Percentiles rank a stretch among this genome's conserved stretches.
Evolutionary conservation across 371 early-diverging fungal genomes (phyloP).

Genomic region (Mucor plumbeus): DNA sequence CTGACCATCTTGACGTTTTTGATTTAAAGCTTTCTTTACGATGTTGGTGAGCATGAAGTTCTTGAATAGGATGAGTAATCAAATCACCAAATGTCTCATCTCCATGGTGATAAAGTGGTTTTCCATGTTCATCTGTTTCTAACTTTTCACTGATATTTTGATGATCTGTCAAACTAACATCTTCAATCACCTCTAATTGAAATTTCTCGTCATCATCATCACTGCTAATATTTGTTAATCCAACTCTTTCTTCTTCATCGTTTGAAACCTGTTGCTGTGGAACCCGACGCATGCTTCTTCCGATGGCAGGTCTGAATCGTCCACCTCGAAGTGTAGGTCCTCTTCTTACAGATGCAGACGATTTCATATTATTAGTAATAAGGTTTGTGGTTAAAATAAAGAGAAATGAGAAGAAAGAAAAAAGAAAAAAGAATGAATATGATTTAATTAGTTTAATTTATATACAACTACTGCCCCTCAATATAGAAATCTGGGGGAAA

Average conservation of each 20-base stretch:
- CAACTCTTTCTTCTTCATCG: constrained; percentile 44
- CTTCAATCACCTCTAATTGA: constrained; percentile 14
- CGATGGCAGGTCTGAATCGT: constrained; percentile 38
- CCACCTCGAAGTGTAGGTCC: constrained; percentile 47
- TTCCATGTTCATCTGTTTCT: constrained; percentile 24
- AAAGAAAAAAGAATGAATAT: not conserved
- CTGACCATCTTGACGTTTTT: constrained; percentile 28
- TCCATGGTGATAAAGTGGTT: constrained; percentile 42
- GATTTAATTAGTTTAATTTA: not conserved
- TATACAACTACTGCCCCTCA: not conserved
- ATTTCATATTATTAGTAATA: not conserved
- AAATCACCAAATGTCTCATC: constrained; percentile 55
- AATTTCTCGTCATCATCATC: constrained; percentile 8
- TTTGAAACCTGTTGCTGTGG: not conserved
- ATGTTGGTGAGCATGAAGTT: constrained; percentile 41
- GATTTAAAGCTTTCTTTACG: constrained; percentile 33
- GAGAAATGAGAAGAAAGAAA: not conserved
- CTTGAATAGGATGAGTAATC: constrained; percentile 42
- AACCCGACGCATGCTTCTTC: constrained; percentile 25
- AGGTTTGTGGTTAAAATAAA: not conserved
- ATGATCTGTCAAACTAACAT: not conserved
- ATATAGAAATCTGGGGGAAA: not conserved
- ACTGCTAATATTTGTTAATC: constrained; percentile 17
- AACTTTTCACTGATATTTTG: constrained; percentile 18
- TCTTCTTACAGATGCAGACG: constrained; percentile 25